Evolutionary conservation across 441 rosid species (phyloP).

Genomic region (Theobroma grandiflorum): DNA sequence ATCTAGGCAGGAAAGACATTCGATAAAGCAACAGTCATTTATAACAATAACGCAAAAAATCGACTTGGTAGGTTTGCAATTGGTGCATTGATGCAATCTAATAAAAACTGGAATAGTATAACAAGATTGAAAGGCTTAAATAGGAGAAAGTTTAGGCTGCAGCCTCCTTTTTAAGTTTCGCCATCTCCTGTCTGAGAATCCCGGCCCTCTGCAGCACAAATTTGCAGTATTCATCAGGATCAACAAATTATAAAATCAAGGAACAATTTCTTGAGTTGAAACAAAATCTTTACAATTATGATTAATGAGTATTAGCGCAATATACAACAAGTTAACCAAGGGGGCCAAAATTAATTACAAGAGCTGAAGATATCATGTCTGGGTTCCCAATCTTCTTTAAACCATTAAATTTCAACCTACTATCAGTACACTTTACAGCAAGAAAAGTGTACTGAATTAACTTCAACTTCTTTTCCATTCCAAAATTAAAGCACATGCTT

Average conservation of each 20-base stretch:
- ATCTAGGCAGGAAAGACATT: too few species aligned
- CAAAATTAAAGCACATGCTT: neutral
- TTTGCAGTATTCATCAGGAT: neutral
- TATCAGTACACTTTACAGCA: neutral
- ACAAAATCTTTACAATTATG: neutral
- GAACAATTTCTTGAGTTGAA: neutral
- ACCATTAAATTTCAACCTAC: neutral
- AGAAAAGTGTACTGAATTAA: neutral
- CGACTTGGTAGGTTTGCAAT: neutral
- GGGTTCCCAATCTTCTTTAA: neutral
- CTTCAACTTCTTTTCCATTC: too few species aligned
- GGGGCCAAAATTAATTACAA: neutral
- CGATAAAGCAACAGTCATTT: neutral
- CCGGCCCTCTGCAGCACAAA: slow-evolving; percentile 58
- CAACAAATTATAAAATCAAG: neutral
- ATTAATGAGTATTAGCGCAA: too few species aligned
- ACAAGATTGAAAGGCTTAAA: neutral
- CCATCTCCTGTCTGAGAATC: slow-evolving; percentile 62
- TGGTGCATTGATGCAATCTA: neutral
- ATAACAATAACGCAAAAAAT: neutral
- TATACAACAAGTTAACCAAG: neutral
- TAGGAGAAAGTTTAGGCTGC: slow-evolving; percentile 36
- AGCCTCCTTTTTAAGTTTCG: slow-evolving; percentile 55
- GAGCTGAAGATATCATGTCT: neutral
- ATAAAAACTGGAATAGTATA: neutral